phyloP scores from a whole-genome alignment of 2,329 filamentous ascomycete species.

The Acrocalymma vagum region DNA sequence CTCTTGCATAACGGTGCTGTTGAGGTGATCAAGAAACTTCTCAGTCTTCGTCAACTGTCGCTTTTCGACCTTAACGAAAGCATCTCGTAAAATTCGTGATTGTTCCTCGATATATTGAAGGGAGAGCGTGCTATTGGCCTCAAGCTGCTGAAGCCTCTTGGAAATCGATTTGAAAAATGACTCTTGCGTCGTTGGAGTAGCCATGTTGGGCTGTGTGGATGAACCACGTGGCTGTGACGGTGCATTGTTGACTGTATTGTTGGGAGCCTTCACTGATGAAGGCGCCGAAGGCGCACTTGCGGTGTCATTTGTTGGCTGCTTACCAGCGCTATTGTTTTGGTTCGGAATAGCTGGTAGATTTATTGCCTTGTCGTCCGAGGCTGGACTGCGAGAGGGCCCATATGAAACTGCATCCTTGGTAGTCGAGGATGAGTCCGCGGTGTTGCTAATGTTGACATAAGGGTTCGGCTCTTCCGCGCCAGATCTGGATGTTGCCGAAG shows the following conservation, averaged over 20 bases:
- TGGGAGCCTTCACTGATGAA: constrained; percentile 20
- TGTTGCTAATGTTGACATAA: too few relatives aligned
- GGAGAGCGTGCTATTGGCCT: constrained; percentile 91
- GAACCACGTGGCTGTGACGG: constrained; percentile 35
- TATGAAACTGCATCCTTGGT: constrained; percentile 2
- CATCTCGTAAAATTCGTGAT: constrained; percentile 87
- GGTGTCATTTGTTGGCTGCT: constrained; percentile 18
- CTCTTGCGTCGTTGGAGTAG: constrained; percentile 89
- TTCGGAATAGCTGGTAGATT: constrained; percentile 9
- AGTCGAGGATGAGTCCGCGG: neutral
- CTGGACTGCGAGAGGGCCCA: constrained; percentile 1
- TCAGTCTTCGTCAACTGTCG: constrained; percentile 85
- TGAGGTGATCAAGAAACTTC: constrained; percentile 83
- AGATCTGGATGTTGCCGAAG: too few relatives aligned
- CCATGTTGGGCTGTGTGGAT: constrained; percentile 56
- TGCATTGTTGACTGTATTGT: constrained; percentile 25
- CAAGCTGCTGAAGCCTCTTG: constrained; percentile 89
- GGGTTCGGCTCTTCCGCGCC: too few relatives aligned
- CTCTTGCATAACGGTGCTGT: constrained; percentile 84
- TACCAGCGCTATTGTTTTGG: constrained; percentile 16
- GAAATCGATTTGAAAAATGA: constrained; percentile 97
- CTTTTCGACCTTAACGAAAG: constrained; percentile 85
- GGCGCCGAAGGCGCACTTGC: constrained; percentile 13
- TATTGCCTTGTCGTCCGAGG: constrained; percentile 7
- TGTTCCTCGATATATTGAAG: constrained; percentile 97